A percentile compares a stretch with the other conserved stretches of the same genome.
Evolutionary conservation across 441 rosid species (phyloP).

Genomic region (Geranium incanum): DNA sequence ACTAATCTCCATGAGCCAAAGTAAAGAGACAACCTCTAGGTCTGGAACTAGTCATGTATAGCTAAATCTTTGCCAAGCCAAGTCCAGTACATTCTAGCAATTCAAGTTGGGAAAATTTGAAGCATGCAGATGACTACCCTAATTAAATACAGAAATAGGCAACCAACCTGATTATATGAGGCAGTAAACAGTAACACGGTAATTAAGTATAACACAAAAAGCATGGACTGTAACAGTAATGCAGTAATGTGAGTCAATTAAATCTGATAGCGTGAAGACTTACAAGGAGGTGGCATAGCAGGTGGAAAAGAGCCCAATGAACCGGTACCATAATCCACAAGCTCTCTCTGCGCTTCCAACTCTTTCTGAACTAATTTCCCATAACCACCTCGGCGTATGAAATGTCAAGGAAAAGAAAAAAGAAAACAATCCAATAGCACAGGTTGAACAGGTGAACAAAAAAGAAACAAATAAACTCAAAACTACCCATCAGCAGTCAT

Average conservation of each 20-base stretch:
- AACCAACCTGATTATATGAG: constrained; percentile 9
- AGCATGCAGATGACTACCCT: no score
- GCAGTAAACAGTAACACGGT: not conserved
- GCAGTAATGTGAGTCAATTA: constrained; percentile 2
- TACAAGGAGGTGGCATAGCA: constrained; percentile 60
- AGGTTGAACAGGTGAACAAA: constrained; percentile 30
- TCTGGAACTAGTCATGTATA: no score
- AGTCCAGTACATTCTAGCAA: no score
- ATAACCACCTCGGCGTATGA: constrained; percentile 46
- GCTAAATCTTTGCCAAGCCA: no score
- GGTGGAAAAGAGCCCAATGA: constrained; percentile 69
- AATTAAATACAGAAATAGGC: not conserved
- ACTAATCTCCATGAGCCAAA: no score
- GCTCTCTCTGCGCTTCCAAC: constrained; percentile 86
- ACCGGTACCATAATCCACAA: constrained; percentile 91
- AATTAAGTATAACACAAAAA: constrained; percentile 8
- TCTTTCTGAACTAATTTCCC: constrained; percentile 89
- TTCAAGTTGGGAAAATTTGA: no score
- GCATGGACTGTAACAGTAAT: not conserved
- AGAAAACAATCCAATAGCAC: constrained; percentile 48
- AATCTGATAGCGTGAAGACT: constrained; percentile 27
- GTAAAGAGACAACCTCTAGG: no score
- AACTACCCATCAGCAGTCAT: no score
- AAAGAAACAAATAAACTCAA: no score
- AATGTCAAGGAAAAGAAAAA: constrained; percentile 35